These are phyloP conservation scores for Alternaria viburni DNA, from an alignment of 2,329 filamentous ascomycete genomes.

Conservation along the genomic window DNA sequence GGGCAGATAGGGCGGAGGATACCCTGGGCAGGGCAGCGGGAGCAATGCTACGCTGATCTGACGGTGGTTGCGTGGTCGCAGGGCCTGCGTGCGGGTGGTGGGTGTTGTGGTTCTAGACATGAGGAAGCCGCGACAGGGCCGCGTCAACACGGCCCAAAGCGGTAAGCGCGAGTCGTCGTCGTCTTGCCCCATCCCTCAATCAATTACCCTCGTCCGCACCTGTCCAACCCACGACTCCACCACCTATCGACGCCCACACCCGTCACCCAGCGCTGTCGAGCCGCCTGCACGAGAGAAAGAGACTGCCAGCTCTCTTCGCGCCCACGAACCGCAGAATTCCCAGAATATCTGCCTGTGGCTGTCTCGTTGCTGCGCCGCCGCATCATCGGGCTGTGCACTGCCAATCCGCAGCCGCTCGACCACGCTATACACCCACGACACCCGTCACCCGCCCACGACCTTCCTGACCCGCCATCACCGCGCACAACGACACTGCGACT, in stretches of 20 bases:
- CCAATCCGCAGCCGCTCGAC: constrained; percentile 21
- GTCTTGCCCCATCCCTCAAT: constrained; percentile 22
- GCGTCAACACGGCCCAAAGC: constrained; percentile 16
- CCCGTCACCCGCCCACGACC: constrained; percentile 17
- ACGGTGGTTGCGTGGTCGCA: constrained; percentile 5
- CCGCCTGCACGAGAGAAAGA: constrained; percentile 10
- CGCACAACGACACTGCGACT: constrained; percentile 18
- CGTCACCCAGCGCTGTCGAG: constrained; percentile 10
- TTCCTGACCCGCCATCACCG: constrained; percentile 9
- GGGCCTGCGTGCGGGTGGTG: neutral
- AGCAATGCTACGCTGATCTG: neutral
- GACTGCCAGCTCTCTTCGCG: neutral
- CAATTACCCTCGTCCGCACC: constrained; percentile 19
- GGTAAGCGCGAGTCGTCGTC: constrained; percentile 17
- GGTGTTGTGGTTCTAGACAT: constrained; percentile 20
- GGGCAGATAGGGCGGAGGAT: neutral
- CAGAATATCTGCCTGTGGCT: constrained; percentile 18
- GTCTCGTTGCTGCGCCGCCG: constrained; percentile 25
- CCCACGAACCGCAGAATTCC: constrained; percentile 6
- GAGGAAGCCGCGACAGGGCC: constrained; percentile 22
- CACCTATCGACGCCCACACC: constrained; percentile 8
- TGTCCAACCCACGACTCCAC: constrained; percentile 12
- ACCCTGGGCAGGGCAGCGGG: neutral
- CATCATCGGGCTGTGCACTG: constrained; percentile 31
- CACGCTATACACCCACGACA: constrained; percentile 10